Conservation (phyloP, 805 yeast genomes). For the Metschnikowia koreensis region DNA sequence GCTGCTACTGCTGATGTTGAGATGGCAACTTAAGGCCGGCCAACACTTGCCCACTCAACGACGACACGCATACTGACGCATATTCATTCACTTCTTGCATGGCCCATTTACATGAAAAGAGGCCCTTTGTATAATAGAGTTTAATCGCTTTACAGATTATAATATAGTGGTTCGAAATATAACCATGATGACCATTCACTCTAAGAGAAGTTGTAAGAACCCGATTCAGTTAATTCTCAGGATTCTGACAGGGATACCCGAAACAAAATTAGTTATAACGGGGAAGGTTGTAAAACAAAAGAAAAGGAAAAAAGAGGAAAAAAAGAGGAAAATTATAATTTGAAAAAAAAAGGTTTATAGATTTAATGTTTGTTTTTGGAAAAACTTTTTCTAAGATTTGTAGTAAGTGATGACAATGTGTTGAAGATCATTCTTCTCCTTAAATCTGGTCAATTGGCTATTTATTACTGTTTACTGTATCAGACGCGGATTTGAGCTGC, state of each 20-base stretch:
- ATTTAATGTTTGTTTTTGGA: background rate
- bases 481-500: too few species aligned
- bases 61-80: slow-evolving; percentile 4
- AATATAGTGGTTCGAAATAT: slow-evolving; percentile 15
- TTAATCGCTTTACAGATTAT: slow-evolving; percentile 10
- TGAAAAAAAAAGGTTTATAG: slow-evolving; percentile 6
- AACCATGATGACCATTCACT: slow-evolving; percentile 14
- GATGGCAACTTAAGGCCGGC: slow-evolving; percentile 17
- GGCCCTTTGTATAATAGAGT: slow-evolving; percentile 19
- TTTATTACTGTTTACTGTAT: too few species aligned
- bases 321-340: background rate
- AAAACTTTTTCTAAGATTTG: background rate
- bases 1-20: slow-evolving; percentile 19
- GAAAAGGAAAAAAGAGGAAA: slow-evolving; percentile 1
- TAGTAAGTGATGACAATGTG: background rate
- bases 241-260: slow-evolving; percentile 1
- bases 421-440: too few species aligned
- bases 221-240: background rate
- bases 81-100: slow-evolving; percentile 13
- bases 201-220: slow-evolving; percentile 5
- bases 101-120: slow-evolving; percentile 4
- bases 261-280: background rate
- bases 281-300: background rate
- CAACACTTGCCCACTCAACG: background rate
- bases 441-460: too few species aligned